Conservation (phyloP, 768 basidiomycete genomes). For the Macrolepiota dolichaula region DNA sequence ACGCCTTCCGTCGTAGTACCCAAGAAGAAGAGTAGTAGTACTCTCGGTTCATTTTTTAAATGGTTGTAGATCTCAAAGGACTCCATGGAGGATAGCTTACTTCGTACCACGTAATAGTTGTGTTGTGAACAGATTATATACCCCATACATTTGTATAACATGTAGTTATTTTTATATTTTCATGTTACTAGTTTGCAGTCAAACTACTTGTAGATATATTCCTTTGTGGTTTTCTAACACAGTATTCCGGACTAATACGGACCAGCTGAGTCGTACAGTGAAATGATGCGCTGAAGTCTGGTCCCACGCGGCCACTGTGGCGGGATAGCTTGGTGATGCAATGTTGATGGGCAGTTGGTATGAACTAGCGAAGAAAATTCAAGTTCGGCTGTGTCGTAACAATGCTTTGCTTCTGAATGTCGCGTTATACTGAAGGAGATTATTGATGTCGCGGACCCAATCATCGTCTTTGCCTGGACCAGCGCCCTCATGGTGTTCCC, state of each 20-base stretch:
- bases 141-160: not conserved
- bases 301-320: not conserved
- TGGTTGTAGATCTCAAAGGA: not conserved
- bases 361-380: conserved; percentile 15
- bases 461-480: conserved; percentile 84
- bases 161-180: not conserved
- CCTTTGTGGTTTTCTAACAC: not conserved
- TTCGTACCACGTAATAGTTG: no score
- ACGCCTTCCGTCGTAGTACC: not conserved
- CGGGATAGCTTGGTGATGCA: not conserved
- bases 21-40: not conserved
- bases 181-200: not conserved
- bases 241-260: not conserved
- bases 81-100: no score
- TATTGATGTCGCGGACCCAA: conserved; percentile 97
- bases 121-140: no score
- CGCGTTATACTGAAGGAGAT: conserved; percentile 90
- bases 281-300: not conserved
- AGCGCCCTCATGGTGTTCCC: conserved; percentile 56
- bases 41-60: not conserved
- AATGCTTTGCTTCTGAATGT: conserved; percentile 91
- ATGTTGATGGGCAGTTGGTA: not conserved
- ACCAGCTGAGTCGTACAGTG: not conserved
- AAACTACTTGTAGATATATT: not conserved
- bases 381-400: conserved; percentile 69